Evolutionary conservation across 805 yeast genomes (phyloP).

Genomic region (Saccharomyces paradoxus): DNA sequence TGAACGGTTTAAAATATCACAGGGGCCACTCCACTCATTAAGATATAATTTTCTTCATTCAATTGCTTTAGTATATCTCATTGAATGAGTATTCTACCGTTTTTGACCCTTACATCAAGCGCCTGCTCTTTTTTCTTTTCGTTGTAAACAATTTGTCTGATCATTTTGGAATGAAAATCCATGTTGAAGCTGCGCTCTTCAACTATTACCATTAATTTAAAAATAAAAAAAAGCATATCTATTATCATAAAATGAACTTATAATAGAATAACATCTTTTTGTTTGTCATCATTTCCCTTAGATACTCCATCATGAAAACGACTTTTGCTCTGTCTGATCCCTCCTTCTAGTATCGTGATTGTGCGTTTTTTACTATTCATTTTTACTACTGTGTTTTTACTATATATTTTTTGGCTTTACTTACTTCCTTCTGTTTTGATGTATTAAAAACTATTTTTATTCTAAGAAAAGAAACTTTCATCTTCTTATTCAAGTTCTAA

Average conservation of each 20-base stretch:
- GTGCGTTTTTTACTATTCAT: background rate
- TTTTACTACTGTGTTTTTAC: background rate
- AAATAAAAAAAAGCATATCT: background rate
- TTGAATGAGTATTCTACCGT: background rate
- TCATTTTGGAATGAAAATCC: background rate
- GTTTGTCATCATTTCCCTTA: background rate
- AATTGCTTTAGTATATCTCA: background rate
- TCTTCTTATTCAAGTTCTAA: background rate
- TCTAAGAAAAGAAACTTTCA: background rate
- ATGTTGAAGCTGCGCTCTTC: background rate
- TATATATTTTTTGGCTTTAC: background rate
- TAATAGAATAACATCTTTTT: background rate
- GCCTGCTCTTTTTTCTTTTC: background rate
- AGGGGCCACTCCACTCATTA: slow-evolving; percentile 97
- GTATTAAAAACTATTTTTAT: background rate
- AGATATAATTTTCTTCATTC: background rate
- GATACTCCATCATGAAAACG: background rate
- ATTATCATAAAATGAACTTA: background rate
- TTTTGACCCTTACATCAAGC: background rate
- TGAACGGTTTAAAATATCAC: slow-evolving; percentile 94
- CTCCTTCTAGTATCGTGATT: background rate
- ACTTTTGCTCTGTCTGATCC: background rate
- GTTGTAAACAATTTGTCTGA: background rate
- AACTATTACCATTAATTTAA: background rate
- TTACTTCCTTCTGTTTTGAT: background rate